These are phyloP conservation scores for Macrophomina tecta DNA, from an alignment of 2,329 filamentous ascomycete genomes.

Conservation along the genomic window DNA sequence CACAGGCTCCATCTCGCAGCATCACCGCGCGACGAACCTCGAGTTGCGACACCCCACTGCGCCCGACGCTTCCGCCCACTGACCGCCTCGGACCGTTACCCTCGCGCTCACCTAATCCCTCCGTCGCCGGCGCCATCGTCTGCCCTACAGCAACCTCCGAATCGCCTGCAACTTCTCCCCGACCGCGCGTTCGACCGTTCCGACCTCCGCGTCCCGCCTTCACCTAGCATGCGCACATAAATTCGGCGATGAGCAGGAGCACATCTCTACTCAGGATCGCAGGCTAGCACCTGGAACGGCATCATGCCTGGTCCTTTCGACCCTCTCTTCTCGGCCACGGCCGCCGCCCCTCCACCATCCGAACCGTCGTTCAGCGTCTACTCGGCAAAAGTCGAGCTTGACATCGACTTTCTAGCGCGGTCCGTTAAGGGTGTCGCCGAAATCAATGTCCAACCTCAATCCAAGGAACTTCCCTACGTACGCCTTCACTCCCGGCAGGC, in stretches of 20 bases:
- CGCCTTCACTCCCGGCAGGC: slow-evolving; percentile 69
- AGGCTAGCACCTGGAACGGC: slow-evolving; percentile 28
- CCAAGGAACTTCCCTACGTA: slow-evolving; percentile 60
- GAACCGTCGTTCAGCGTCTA: slow-evolving; percentile 62
- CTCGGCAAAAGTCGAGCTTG: slow-evolving; percentile 86
- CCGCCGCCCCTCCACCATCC: slow-evolving; percentile 11
- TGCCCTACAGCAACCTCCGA: not conserved
- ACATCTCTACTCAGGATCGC: slow-evolving; percentile 22
- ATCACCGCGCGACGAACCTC: slow-evolving; percentile 16
- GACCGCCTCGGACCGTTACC: not conserved
- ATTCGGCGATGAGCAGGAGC: slow-evolving; percentile 27
- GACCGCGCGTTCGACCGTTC: slow-evolving; percentile 22
- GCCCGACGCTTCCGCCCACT: not conserved
- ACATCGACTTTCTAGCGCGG: slow-evolving; percentile 82
- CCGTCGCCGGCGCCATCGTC: not conserved
- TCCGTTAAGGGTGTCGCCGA: slow-evolving; percentile 79
- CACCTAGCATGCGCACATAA: slow-evolving; percentile 26
- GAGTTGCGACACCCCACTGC: slow-evolving; percentile 19
- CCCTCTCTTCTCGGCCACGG: slow-evolving; percentile 37
- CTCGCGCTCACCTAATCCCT: not conserved
- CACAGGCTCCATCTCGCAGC: slow-evolving; percentile 26
- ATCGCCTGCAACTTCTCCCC: slow-evolving; percentile 10
- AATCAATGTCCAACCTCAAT: slow-evolving; percentile 75
- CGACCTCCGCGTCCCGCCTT: slow-evolving; percentile 23
- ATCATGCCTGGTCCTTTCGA: slow-evolving; percentile 35